Conservation (phyloP, 129 eudicot species). For the Glebionis coronaria region DNA sequence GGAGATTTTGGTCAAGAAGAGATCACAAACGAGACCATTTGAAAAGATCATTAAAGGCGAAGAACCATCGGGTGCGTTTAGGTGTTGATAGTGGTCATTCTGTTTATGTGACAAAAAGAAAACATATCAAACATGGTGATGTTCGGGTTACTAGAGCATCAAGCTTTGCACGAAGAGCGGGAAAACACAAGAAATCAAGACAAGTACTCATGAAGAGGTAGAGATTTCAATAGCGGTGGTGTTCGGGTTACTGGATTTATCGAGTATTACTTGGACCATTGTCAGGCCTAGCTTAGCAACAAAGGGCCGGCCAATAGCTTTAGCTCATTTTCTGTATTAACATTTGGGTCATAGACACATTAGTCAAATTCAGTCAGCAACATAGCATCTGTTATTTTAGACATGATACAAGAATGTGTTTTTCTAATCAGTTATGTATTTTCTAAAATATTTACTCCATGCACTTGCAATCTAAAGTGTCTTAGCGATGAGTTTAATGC, state of each 20-base stretch:
- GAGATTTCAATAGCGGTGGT: no score
- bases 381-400: neutral
- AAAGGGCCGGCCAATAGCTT: neutral
- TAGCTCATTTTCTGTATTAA: neutral
- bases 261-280: no score
- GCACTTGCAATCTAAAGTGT: neutral
- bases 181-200: conserved; percentile 25
- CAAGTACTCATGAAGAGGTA: conserved; percentile 7
- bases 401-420: neutral
- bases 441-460: neutral
- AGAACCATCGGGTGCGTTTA: conserved; percentile 38
- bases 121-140: conserved; percentile 27
- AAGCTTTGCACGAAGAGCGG: neutral
- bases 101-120: conserved; percentile 17
- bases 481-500: neutral
- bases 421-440: neutral
- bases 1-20: conserved; percentile 23
- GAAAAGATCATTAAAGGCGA: conserved; percentile 48
- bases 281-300: neutral
- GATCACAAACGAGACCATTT: conserved; percentile 35
- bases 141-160: conserved; percentile 40
- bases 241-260: neutral
- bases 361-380: neutral
- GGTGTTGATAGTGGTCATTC: conserved; percentile 34
- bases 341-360: neutral